Percentiles rank a stretch among this genome's conserved stretches.
Evolutionary conservation across 371 early-diverging fungal species (phyloP).

Genomic region (Lichtheimia ramosa): DNA sequence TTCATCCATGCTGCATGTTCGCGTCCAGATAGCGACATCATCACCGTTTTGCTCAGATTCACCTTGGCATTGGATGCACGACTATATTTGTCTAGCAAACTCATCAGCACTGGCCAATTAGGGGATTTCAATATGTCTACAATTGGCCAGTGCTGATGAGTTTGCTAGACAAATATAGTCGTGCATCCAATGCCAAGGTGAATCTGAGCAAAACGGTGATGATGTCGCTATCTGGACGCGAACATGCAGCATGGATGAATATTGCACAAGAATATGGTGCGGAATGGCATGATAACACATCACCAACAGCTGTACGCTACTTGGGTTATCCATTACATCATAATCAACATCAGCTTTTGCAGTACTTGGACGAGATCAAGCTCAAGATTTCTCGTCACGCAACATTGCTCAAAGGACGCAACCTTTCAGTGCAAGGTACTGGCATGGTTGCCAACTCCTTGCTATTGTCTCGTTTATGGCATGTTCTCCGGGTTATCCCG

Average conservation of each 20-base stretch:
- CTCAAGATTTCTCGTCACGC: neutral
- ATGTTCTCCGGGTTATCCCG: neutral
- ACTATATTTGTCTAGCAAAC: too few relatives aligned
- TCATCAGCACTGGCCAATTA: too few relatives aligned
- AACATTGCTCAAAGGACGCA: neutral
- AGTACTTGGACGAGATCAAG: neutral
- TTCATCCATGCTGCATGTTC: too few relatives aligned
- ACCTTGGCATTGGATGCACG: too few relatives aligned
- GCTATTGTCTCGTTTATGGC: neutral
- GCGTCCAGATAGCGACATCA: too few relatives aligned
- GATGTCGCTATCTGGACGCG: neutral
- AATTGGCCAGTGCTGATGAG: too few relatives aligned
- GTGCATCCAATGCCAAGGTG: conserved; percentile 4
- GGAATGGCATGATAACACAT: neutral
- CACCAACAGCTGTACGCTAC: neutral
- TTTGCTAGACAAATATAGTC: neutral
- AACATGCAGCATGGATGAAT: neutral
- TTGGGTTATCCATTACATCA: neutral
- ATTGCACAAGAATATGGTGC: too few relatives aligned
- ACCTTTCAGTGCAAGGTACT: neutral
- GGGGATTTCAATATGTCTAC: too few relatives aligned
- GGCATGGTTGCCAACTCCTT: neutral
- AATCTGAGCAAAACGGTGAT: neutral
- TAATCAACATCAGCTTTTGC: too few relatives aligned
- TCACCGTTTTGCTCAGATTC: too few relatives aligned